Percentiles rank a stretch among this genome's conserved stretches.
Conservation (phyloP, 768 basidiomycete genomes). For the Amyloporia xantha region DNA sequence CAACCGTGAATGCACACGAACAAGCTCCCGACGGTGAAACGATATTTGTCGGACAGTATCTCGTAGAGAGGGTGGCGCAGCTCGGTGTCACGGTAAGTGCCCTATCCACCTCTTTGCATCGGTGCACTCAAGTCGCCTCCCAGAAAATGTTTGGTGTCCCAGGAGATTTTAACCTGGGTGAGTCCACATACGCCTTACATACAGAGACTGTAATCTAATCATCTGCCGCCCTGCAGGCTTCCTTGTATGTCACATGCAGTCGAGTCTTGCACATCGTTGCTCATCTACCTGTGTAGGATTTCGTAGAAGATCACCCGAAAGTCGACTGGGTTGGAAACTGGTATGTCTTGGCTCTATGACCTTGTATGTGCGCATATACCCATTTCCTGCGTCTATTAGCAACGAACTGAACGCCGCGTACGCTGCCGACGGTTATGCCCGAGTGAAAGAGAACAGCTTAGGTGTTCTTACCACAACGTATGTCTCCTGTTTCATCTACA, state of each 20-base stretch:
- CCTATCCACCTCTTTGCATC: neutral
- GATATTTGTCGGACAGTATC: constrained; percentile 51
- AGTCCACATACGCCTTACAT: constrained; percentile 4
- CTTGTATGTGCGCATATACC: neutral
- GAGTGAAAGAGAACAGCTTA: constrained; percentile 68
- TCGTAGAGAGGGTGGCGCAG: constrained; percentile 57
- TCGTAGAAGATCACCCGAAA: constrained; percentile 69
- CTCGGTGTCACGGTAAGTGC: constrained; percentile 53
- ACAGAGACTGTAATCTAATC: neutral
- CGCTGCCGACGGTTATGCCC: constrained; percentile 90
- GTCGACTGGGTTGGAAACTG: constrained; percentile 89
- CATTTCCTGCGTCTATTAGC: constrained; percentile 28
- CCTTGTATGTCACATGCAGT: constrained; percentile 31
- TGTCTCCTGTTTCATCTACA: constrained; percentile 8
- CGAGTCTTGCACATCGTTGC: neutral
- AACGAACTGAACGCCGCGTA: constrained; percentile 86
- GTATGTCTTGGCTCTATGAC: constrained; percentile 29
- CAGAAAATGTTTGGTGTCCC: constrained; percentile 82
- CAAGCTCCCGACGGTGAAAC: constrained; percentile 28
- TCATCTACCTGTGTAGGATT: constrained; percentile 42
- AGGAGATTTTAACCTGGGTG: constrained; percentile 79
- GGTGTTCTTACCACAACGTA: constrained; percentile 78
- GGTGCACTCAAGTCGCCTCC: neutral
- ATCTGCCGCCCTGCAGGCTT: constrained; percentile 29
- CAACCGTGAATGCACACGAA: constrained; percentile 32